Evolutionary conservation across 805 yeast species (phyloP), one percentile per base, ranked within the genome.

Genomic region (Clavispora santaluciae): DNA sequence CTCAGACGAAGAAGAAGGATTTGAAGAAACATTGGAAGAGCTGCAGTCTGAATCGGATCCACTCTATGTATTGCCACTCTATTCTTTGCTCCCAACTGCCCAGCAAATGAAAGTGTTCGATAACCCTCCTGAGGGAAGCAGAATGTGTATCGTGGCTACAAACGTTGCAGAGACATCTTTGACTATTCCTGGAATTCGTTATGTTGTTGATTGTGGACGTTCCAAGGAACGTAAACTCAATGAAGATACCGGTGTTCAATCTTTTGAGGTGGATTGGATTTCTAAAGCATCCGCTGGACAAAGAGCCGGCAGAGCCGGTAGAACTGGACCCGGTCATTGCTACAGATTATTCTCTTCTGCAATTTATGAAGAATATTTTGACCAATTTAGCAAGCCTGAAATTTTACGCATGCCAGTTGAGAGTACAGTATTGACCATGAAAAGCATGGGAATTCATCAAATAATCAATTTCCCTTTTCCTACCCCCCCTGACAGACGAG

Each of bases 271-370:
- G 37, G 84, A 79, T 41, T 93, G 97, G 97, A 72, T 90, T 4
- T 84, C 95, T 35, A 89, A 93, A 54, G 99, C 99, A 1, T 84
- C 95, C 44, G 91, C 98, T 0, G 93, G 80, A 50, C 99, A 93
- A 69, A 76, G 99, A 67, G 68, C 95, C 15, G 98, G 98, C 57
- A 81, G 98, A 71, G 98, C 98, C 38, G 98, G 97, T 59, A 83
- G 98, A 74, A 90, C 96, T 0, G 99, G 98, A 0, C 97, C 99
- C 0, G 99, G 99, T 43, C 98, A 93, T 56, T 87, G 96, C 60
- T 93, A 93, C 60, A 70, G 99, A 45, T 62, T 93, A 11, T 93
- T 73, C 55, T 91, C 98, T 0, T 90, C 98, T 12, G 99, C 99
- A 2, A 85, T 95, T 6, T 93, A 72, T 60, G 97, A 93, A 57